phyloP scores from a whole-genome alignment of 495 filamentous ascomycete genomes.

The Bacidia rubella region DNA sequence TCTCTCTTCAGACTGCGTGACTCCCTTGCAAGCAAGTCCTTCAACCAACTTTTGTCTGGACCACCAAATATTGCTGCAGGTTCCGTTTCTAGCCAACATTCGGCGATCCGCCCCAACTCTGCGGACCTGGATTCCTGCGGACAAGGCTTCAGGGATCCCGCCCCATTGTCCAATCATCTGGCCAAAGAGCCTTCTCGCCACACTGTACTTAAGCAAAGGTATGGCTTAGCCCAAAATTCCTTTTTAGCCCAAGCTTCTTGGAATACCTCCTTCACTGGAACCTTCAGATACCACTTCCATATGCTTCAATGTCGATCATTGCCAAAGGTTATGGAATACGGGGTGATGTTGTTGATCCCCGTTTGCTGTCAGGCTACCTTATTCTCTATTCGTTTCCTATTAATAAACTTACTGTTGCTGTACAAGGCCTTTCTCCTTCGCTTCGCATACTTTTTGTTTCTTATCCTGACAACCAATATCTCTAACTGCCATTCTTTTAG shows the following conservation, averaged over 20 bases:
- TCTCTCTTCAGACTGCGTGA: no score
- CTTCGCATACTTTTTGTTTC: not conserved
- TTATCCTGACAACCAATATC: not conserved
- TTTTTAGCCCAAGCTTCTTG: not conserved
- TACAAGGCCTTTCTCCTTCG: not conserved
- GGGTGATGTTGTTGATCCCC: not conserved
- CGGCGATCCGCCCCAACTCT: no score
- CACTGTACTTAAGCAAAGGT: not conserved
- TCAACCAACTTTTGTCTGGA: no score
- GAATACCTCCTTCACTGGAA: no score
- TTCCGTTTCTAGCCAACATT: no score
- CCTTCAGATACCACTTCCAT: no score
- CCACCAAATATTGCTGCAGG: no score
- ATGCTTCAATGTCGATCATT: not conserved
- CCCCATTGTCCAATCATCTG: not conserved
- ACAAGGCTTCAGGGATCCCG: no score
- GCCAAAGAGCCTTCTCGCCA: not conserved
- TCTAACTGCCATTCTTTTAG: not conserved
- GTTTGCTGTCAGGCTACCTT: constrained; percentile 1
- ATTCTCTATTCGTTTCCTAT: not conserved
- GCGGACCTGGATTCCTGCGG: no score
- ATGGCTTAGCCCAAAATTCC: not conserved
- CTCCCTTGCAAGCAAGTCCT: no score
- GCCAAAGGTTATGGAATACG: not conserved
- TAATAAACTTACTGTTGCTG: not conserved